Evolutionary conservation across 2,329 filamentous ascomycete species (phyloP).

Genomic region (Claviceps sp.): DNA sequence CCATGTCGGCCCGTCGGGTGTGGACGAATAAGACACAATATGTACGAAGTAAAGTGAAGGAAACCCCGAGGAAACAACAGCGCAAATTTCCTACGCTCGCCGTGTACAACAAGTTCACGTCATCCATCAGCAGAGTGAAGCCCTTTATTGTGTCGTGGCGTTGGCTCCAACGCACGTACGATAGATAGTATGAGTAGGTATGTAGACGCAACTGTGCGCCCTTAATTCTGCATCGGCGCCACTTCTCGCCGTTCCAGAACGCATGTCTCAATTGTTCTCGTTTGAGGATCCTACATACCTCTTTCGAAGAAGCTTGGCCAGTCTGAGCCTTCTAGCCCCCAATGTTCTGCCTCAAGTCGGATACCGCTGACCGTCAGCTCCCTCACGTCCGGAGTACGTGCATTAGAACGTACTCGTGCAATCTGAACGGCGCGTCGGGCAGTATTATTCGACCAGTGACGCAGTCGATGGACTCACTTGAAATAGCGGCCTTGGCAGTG

Average conservation of each 20-base stretch:
- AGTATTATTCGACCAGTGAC: not conserved
- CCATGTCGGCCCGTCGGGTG: no score
- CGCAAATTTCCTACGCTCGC: no score
- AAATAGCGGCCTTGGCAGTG: not conserved
- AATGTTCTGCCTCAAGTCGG: not conserved
- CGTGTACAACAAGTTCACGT: no score
- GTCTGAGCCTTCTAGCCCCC: not conserved
- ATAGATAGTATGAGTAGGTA: no score
- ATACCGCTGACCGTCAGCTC: not conserved
- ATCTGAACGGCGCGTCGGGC: not conserved
- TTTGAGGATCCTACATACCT: not conserved
- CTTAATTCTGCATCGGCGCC: constrained; percentile 1
- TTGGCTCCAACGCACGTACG: no score
- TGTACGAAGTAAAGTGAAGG: no score
- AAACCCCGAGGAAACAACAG: no score
- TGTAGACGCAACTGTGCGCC: no score
- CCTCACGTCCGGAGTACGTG: not conserved
- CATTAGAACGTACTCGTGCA: not conserved
- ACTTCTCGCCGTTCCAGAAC: not conserved
- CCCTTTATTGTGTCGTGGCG: no score
- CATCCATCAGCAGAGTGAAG: no score
- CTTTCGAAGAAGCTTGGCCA: not conserved
- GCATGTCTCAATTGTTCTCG: not conserved
- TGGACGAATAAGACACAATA: no score
- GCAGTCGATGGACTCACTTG: not conserved